Percentiles rank a stretch among this genome's conserved stretches.
phyloP scores from a whole-genome alignment of 1,139 yeast genomes.

The Debaryomyces udenii region DNA sequence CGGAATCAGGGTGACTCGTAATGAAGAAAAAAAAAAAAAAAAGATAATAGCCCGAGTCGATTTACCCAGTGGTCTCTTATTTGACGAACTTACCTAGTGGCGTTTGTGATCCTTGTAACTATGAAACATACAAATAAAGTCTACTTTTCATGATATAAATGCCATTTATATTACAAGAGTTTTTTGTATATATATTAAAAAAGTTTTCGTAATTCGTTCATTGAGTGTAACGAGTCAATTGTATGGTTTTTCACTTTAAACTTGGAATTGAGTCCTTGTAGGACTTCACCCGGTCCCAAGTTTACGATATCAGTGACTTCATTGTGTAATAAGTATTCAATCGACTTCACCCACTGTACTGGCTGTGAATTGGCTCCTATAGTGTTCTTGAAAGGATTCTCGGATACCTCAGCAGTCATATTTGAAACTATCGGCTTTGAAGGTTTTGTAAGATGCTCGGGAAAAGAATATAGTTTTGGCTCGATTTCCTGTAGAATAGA shows the following conservation, averaged over 20 bases:
- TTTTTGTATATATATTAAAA: background rate
- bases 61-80: background rate
- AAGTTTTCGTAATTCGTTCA: conserved; percentile 6
- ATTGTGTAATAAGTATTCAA: conserved; percentile 23
- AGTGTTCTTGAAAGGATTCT: conserved; percentile 27
- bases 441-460: conserved; percentile 16
- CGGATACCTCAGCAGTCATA: conserved; percentile 30
- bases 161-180: too few relatives aligned
- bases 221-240: conserved; percentile 10
- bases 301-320: conserved; percentile 29
- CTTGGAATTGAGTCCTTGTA: conserved; percentile 29
- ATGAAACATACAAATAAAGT: too few relatives aligned
- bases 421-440: conserved; percentile 39
- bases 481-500: conserved; percentile 41
- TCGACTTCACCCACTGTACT: conserved; percentile 45
- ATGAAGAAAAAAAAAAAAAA: conserved; percentile 3
- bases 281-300: conserved; percentile 43
- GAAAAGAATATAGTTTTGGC: conserved; percentile 24
- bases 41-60: conserved; percentile 4
- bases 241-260: conserved; percentile 15
- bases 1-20: conserved; percentile 11
- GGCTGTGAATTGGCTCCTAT: conserved; percentile 44
- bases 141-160: too few relatives aligned
- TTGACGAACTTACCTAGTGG: too few relatives aligned
- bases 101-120: too few relatives aligned